Evolutionary conservation across 495 filamentous ascomycete species (phyloP), one percentile per base, ranked within the genome.

Genomic region (Aspergillus ellipticus): DNA sequence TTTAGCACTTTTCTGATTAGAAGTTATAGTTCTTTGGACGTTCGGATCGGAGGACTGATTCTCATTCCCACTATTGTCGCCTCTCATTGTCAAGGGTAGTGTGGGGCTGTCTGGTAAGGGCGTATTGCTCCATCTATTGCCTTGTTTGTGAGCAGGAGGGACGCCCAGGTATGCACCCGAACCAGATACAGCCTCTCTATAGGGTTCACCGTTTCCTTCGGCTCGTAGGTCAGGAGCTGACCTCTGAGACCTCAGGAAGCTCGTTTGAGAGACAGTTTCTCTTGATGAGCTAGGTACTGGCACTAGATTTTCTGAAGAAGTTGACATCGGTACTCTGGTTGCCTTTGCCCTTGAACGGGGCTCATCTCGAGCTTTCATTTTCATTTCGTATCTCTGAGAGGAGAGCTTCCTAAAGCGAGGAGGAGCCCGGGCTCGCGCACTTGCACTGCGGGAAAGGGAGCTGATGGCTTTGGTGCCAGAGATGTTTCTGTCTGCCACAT

Each of bases 401-500:
- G 46, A 33, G 31, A 62, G 16, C 56, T 66, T 26, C 53, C 54
- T 43, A 10, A 60, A 58, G 15, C 57, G 52, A 11, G 61, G 61
- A 51, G 62, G 57, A 39, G 62, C 54, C 10, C 61, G 60, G 15
- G 65, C 63, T 35, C 53, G 51, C 46, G 48, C 21, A 26, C n/a
- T 54, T 10, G 37, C 51, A 51, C 35, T 59, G 49, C 62, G 54
- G 46, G 70, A 68, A 10, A 61, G 52, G 8, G 71, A 67, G n/a
- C 62, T 57, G 17, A 39, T 47, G 48, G 53, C 53, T 4, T 45
- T 58, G 15, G 42, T 58, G 10, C 54, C 47, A 9, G 69, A 59
- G 50, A 74, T 74, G 33, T 77, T 78, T 22, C 73, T 63, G 49
- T 76, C 74, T 21, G 75, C 71, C 17, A 75, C 75, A 62, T 78